Conservation (phyloP, 257 asterid genomes). For the Mitragyna speciosa region DNA sequence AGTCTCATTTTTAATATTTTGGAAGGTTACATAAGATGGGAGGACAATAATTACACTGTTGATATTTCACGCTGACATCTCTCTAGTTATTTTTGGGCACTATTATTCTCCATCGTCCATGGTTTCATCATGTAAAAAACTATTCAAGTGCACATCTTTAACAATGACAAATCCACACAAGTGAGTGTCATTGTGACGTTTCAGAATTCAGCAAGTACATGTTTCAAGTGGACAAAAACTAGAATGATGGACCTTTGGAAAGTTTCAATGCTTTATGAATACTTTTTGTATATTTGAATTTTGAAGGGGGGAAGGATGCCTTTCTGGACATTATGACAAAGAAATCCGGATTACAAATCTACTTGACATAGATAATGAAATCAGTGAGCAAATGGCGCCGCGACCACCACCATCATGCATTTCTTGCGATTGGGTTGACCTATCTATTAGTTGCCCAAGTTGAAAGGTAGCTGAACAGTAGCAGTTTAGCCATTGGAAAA, state of each 20-base stretch:
- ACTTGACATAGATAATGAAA: neutral
- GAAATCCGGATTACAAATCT: neutral
- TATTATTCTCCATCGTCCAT: neutral
- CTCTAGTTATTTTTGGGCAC: neutral
- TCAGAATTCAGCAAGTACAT: neutral
- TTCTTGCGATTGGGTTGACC: neutral
- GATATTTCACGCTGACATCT: too few species aligned
- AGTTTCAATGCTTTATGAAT: slow-evolving; percentile 5
- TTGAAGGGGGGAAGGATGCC: neutral
- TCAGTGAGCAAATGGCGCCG: slow-evolving; percentile 10
- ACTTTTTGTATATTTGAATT: neutral
- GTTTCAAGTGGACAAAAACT: neutral
- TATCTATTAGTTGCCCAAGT: neutral
- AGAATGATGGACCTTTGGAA: slow-evolving; percentile 9
- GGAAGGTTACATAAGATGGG: too few species aligned
- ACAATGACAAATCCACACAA: neutral
- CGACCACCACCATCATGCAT: neutral
- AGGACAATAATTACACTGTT: too few species aligned
- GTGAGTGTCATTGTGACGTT: neutral
- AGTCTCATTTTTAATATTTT: neutral
- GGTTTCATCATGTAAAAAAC: too few species aligned
- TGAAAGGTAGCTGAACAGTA: neutral
- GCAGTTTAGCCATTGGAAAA: neutral
- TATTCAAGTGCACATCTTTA: neutral
- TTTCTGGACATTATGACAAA: neutral